phyloP scores from a whole-genome alignment of 306 rosid genomes.

The Vigna nakashimae region DNA sequence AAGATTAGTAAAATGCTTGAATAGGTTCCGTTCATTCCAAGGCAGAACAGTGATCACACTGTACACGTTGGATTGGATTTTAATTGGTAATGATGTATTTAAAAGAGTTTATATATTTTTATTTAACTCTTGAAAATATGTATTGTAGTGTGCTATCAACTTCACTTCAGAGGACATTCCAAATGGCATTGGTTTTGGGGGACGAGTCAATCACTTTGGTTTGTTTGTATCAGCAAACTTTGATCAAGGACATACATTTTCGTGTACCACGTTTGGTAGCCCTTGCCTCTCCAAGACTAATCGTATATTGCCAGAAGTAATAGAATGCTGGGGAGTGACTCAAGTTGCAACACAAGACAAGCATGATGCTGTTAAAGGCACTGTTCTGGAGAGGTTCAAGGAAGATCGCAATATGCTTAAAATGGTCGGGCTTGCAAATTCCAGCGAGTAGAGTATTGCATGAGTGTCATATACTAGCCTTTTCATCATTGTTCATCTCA shows the following conservation, averaged over 20 bases:
- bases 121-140: neutral
- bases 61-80: neutral
- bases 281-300: slow-evolving; percentile 82
- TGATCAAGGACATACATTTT: slow-evolving; percentile 83
- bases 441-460: slow-evolving; percentile 61
- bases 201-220: slow-evolving; percentile 78
- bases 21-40: neutral
- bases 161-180: slow-evolving; percentile 92
- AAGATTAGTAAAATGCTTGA: neutral
- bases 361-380: slow-evolving; percentile 53
- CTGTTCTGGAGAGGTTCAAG: slow-evolving; percentile 78
- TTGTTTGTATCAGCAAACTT: slow-evolving; percentile 77
- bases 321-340: slow-evolving; percentile 94
- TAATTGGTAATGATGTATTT: neutral
- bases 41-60: neutral
- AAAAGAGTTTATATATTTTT: neutral
- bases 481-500: neutral
- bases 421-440: slow-evolving; percentile 92
- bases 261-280: slow-evolving; percentile 85
- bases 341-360: slow-evolving; percentile 53
- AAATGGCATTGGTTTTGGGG: slow-evolving; percentile 94
- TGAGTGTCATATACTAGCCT: neutral
- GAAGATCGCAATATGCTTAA: slow-evolving; percentile 75
- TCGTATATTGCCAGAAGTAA: slow-evolving; percentile 72
- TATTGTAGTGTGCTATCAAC: slow-evolving; percentile 78